A percentile compares a stretch with the other conserved stretches of the same genome.
These are phyloP conservation scores for Garcia nutans DNA, from an alignment of 345 rosid genomes.

Conservation along the genomic window DNA sequence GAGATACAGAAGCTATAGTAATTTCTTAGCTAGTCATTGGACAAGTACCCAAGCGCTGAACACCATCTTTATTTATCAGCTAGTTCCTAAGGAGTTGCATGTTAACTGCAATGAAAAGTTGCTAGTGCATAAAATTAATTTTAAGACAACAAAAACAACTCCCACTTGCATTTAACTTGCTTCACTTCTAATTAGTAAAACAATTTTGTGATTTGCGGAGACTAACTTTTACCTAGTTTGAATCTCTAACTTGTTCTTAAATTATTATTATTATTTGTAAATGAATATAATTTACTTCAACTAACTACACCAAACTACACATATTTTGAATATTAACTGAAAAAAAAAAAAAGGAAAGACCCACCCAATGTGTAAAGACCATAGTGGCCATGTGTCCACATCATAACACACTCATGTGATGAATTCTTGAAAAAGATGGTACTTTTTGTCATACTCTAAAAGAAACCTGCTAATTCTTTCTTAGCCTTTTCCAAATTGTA, in stretches of 20 bases:
- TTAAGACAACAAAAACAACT: not conserved
- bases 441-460: not conserved
- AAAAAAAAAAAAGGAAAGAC: not conserved
- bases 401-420: not conserved
- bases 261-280: too few relatives aligned
- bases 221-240: not conserved
- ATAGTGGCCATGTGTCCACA: not conserved
- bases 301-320: not conserved
- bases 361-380: not conserved
- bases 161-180: not conserved
- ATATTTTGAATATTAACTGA: not conserved
- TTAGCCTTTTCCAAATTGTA: not conserved
- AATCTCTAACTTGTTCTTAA: not conserved
- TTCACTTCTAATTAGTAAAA: too few relatives aligned
- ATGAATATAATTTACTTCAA: not conserved
- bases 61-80: too few relatives aligned
- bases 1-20: too few relatives aligned
- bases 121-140: not conserved
- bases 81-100: not conserved
- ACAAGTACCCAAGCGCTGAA: too few relatives aligned
- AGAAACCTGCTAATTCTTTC: not conserved
- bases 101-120: not conserved
- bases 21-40: too few relatives aligned
- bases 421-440: constrained; percentile 4
- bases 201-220: too few relatives aligned